Conservation (phyloP, 2,329 filamentous ascomycete genomes). For the Huntiella omanensis region DNA sequence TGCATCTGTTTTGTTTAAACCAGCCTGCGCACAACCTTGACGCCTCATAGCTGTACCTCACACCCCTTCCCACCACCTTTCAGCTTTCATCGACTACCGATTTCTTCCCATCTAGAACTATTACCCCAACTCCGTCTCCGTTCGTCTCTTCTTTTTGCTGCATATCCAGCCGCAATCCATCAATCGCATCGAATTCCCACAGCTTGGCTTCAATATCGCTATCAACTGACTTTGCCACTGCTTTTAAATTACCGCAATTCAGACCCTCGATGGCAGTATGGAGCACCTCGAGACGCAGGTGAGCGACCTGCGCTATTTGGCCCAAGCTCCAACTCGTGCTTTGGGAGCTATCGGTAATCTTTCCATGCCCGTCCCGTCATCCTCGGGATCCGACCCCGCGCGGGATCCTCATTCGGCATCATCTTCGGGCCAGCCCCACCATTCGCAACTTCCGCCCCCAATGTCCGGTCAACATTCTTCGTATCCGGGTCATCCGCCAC, state of each 20-base stretch:
- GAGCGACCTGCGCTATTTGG: constrained; percentile 33
- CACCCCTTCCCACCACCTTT: background rate
- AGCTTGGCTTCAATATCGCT: background rate
- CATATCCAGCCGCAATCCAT: too few species aligned
- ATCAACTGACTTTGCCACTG: background rate
- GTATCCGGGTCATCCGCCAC: background rate
- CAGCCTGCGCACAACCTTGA: too few species aligned
- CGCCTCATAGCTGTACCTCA: too few species aligned
- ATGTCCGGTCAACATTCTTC: constrained; percentile 5
- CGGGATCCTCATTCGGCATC: constrained; percentile 19
- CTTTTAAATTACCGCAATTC: too few species aligned
- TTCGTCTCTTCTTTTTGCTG: background rate
- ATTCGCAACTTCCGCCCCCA: constrained; percentile 17
- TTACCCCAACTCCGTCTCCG: constrained; percentile 3
- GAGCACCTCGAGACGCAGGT: constrained; percentile 36
- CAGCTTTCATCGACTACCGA: background rate
- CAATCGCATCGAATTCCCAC: too few species aligned
- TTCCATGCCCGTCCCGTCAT: constrained; percentile 17
- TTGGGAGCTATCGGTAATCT: constrained; percentile 15
- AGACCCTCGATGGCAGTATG: constrained; percentile 20
- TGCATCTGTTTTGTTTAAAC: too few species aligned
- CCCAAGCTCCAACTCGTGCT: constrained; percentile 20
- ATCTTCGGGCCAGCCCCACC: constrained; percentile 12
- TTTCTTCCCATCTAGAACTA: background rate
- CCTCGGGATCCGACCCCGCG: constrained; percentile 28